Conservation (phyloP, 106 monocot species). For the Dioscorea dumetorum region DNA sequence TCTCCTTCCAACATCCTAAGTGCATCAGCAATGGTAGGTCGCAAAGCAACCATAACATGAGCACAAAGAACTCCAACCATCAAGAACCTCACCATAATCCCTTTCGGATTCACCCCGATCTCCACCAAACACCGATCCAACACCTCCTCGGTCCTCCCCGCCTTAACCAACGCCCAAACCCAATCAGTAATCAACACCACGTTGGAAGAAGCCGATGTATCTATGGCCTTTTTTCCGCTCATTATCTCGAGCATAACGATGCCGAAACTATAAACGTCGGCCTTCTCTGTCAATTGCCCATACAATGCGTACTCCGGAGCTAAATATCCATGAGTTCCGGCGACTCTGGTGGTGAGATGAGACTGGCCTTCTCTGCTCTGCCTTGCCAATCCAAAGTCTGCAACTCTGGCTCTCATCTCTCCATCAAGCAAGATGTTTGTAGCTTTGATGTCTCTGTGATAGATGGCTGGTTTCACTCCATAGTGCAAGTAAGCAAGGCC, state of each 20-base stretch:
- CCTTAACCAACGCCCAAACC: slow-evolving; percentile 72
- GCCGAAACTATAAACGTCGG: slow-evolving; percentile 94
- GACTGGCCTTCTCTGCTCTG: slow-evolving; percentile 67
- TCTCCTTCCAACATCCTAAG: slow-evolving; percentile 80
- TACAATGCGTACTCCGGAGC: slow-evolving; percentile 90
- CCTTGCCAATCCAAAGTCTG: slow-evolving; percentile 65
- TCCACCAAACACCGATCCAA: slow-evolving; percentile 28
- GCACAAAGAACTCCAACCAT: slow-evolving; percentile 69
- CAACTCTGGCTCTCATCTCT: slow-evolving; percentile 65
- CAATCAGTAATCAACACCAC: slow-evolving; percentile 71
- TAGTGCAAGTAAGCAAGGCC: slow-evolving; percentile 74
- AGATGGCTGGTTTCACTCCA: slow-evolving; percentile 70
- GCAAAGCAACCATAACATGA: slow-evolving; percentile 60
- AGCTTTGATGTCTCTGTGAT: slow-evolving; percentile 80
- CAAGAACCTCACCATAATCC: slow-evolving; percentile 71
- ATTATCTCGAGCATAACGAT: slow-evolving; percentile 64
- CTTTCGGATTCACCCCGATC: slow-evolving; percentile 21
- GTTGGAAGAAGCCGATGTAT: slow-evolving; percentile 23
- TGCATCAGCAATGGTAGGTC: slow-evolving; percentile 71
- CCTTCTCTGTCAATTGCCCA: slow-evolving; percentile 93
- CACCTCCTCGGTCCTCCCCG: slow-evolving; percentile 49
- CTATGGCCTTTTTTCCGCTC: slow-evolving; percentile 71
- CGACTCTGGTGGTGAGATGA: slow-evolving; percentile 60
- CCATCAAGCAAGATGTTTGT: slow-evolving; percentile 74
- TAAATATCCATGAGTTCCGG: slow-evolving; percentile 74